phyloP scores from a whole-genome alignment of 495 filamentous ascomycete genomes.

The Penicillium chermesinum region DNA sequence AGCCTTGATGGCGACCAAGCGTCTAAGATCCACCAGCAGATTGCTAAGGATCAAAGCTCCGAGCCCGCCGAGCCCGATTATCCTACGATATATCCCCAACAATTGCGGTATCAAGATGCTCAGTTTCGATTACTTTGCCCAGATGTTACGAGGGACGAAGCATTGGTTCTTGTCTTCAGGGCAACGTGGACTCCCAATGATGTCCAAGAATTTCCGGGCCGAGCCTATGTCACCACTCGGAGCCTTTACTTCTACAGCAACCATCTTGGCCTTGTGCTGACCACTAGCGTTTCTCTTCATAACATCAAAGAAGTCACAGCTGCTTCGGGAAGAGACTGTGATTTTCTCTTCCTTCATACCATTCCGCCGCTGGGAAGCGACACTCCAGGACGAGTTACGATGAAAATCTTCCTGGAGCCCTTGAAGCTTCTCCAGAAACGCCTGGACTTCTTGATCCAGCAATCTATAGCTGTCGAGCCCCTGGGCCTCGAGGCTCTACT shows the following conservation, averaged over 20 bases:
- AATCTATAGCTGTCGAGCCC: slow-evolving; percentile 60
- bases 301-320: slow-evolving; percentile 83
- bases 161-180: slow-evolving; percentile 73
- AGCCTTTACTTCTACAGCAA: slow-evolving; percentile 95
- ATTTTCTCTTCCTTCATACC: slow-evolving; percentile 87
- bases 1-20: slow-evolving; percentile 61
- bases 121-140: slow-evolving; percentile 93
- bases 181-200: slow-evolving; percentile 72
- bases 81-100: slow-evolving; percentile 75
- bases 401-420: slow-evolving; percentile 91
- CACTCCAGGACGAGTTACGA: slow-evolving; percentile 65
- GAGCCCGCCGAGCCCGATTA: slow-evolving; percentile 52
- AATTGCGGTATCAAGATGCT: slow-evolving; percentile 80
- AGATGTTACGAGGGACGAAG: slow-evolving; percentile 64
- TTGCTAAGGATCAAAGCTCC: slow-evolving; percentile 31
- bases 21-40: slow-evolving; percentile 37
- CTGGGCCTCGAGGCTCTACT: slow-evolving; percentile 59
- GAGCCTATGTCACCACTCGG: slow-evolving; percentile 79
- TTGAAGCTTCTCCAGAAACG: slow-evolving; percentile 75
- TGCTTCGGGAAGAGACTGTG: slow-evolving; percentile 82
- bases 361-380: slow-evolving; percentile 55
- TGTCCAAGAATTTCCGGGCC: slow-evolving; percentile 75
- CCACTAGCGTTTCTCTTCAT: slow-evolving; percentile 66
- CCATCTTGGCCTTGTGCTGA: slow-evolving; percentile 85
- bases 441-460: slow-evolving; percentile 76